Evolutionary conservation across 352 stramenopile genomes (phyloP).

Genomic region (Phytophthora sansomeana): DNA sequence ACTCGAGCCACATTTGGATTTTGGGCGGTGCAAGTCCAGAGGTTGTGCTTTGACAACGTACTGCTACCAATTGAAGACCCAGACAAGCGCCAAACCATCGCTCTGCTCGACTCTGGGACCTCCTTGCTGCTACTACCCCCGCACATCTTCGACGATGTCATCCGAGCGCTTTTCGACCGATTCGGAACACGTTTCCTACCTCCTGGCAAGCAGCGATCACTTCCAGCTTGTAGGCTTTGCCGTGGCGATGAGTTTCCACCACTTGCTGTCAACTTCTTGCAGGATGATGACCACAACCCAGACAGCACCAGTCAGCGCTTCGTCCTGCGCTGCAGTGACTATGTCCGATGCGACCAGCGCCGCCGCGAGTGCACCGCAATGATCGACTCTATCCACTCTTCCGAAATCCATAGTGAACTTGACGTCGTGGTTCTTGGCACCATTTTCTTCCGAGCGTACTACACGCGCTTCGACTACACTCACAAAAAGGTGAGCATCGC

Average conservation of each 20-base stretch:
- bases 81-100: not conserved
- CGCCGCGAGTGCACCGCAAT: slow-evolving; percentile 30
- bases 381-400: slow-evolving; percentile 23
- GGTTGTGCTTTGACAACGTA: slow-evolving; percentile 13
- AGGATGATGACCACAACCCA: not conserved
- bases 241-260: slow-evolving; percentile 32
- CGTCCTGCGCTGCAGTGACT: slow-evolving; percentile 31
- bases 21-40: slow-evolving; percentile 25
- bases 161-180: slow-evolving; percentile 10
- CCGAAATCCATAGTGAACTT: slow-evolving; percentile 21
- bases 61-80: not conserved
- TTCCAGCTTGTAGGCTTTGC: slow-evolving; percentile 22
- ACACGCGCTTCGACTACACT: slow-evolving; percentile 32
- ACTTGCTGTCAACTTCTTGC: slow-evolving; percentile 22
- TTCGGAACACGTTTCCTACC: slow-evolving; percentile 19
- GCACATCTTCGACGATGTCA: slow-evolving; percentile 12
- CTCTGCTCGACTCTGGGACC: slow-evolving; percentile 32
- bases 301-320: slow-evolving; percentile 13
- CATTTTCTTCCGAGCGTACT: slow-evolving; percentile 32
- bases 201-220: not conserved
- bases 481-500: slow-evolving; percentile 26
- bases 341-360: slow-evolving; percentile 30
- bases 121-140: slow-evolving; percentile 29
- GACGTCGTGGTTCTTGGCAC: slow-evolving; percentile 30
- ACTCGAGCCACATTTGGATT: slow-evolving; percentile 17